phyloP scores from a whole-genome alignment of 768 basidiomycete species.

The Phylloporus sp. region DNA sequence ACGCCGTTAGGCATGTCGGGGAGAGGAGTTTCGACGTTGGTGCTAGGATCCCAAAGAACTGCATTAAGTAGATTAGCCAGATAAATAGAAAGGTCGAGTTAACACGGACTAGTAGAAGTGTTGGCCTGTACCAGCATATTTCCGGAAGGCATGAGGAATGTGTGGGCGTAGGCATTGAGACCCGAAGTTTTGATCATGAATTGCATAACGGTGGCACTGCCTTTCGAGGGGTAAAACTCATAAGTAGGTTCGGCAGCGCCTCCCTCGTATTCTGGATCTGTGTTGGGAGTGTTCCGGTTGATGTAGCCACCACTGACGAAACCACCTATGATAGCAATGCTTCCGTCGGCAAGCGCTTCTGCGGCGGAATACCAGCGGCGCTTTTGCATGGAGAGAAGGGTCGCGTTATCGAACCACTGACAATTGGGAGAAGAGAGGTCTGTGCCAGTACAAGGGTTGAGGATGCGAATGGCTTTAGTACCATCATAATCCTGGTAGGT shows the following conservation, averaged over 20 bases:
- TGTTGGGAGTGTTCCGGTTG: constrained; percentile 70
- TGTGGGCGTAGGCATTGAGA: constrained; percentile 72
- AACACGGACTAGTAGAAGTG: constrained; percentile 32
- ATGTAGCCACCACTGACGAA: constrained; percentile 77
- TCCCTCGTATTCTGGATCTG: constrained; percentile 58
- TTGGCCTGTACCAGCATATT: constrained; percentile 83
- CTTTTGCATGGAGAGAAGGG: constrained; percentile 60
- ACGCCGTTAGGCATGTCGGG: constrained; percentile 72
- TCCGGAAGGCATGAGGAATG: constrained; percentile 72
- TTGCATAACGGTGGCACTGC: constrained; percentile 49
- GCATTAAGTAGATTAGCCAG: neutral
- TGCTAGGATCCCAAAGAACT: constrained; percentile 53
- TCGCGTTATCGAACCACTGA: constrained; percentile 69
- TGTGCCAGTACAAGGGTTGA: constrained; percentile 64
- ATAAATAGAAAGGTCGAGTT: neutral
- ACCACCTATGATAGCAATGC: constrained; percentile 76
- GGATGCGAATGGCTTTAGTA: constrained; percentile 69
- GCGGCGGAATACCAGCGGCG: constrained; percentile 77
- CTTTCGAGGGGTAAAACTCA: constrained; percentile 75
- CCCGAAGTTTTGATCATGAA: constrained; percentile 74
- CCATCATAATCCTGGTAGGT: constrained; percentile 81
- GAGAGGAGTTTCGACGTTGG: constrained; percentile 56
- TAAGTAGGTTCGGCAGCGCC: constrained; percentile 77
- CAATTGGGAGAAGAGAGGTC: constrained; percentile 50
- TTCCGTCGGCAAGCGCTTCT: constrained; percentile 73